These are phyloP conservation scores for Sistotremastrum suecicum DNA, from an alignment of 768 basidiomycete genomes.

Conservation along the genomic window DNA sequence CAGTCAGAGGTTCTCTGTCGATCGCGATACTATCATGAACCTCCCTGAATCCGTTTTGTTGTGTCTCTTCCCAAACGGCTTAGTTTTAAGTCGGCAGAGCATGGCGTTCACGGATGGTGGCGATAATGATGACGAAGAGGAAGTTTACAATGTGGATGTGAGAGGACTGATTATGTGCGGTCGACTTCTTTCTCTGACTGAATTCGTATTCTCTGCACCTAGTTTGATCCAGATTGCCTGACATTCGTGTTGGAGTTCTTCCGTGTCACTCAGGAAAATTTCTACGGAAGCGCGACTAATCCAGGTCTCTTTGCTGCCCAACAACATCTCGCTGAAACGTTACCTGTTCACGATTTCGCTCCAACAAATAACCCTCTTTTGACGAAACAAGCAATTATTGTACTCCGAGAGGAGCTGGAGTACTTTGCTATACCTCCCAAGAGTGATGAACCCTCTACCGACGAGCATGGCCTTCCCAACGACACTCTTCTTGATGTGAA, in stretches of 20 bases:
- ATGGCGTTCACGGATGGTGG: conserved; percentile 60
- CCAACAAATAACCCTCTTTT: conserved; percentile 82
- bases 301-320: conserved; percentile 71
- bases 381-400: conserved; percentile 95
- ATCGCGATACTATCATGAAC: conserved; percentile 96
- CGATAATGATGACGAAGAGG: conserved; percentile 72
- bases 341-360: conserved; percentile 41
- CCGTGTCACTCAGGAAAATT: conserved; percentile 69
- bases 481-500: conserved; percentile 67
- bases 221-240: conserved; percentile 99
- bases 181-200: neutral
- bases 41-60: conserved; percentile 93
- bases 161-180: conserved; percentile 21
- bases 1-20: conserved; percentile 83
- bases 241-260: conserved; percentile 90
- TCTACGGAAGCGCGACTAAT: conserved; percentile 71
- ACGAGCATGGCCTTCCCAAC: conserved; percentile 72
- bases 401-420: conserved; percentile 93
- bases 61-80: conserved; percentile 94
- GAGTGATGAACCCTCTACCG: conserved; percentile 44
- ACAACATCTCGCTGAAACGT: conserved; percentile 61
- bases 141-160: conserved; percentile 93
- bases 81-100: conserved; percentile 83
- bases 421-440: conserved; percentile 93
- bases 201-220: conserved; percentile 5